Base-by-base conservation (phyloP, 2,329 filamentous ascomycete species). In the Karstenula rhodostoma region DNA sequence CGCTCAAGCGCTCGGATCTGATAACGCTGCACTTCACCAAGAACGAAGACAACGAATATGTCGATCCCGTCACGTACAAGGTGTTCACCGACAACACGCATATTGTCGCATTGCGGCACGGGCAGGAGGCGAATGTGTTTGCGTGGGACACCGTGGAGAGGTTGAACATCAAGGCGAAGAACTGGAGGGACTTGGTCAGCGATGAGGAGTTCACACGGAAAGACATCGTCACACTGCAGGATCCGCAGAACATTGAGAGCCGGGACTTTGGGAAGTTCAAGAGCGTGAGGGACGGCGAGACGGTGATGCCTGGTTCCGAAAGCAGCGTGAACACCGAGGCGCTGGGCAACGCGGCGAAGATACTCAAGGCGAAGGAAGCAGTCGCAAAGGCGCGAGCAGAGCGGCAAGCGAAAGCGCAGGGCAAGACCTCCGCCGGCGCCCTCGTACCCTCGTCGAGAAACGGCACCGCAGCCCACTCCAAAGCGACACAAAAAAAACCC, bases 41-140 rank as follows among this genome's bases (percentile, higher is more conserved):
- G 77, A 99, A 98, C 77, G 91, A 94, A 56, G 90, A 94, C 62
- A 91, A 88, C 56, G 95, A 98, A 70, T 91, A 95, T 72, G 92
- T 98, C 64, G 95, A 99, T 72, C 96, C 95, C 0, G 94, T 99
- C 49, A 97, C 94, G 0, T 98, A 92, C 84, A 99, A 99, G 78
- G 91, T 96, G 44, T 93, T 99, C 73, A 99, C 95, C 49, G 93
- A 99, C 77, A 98, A 98, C 78, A 98, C 95, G 4, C 95, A 98
- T 78, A 92, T 99, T 60, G 92, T 98, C 48, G 94, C 94, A 17
- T 84, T 99, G 64, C 86, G 88, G 22, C 49, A 52, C 17, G 49
- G 33, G 33, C 49, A 59, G 90, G 85, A 57, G 94, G 94, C 59
- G 94, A 99, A 99, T 79, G 95, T 97, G 4, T 99, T 98, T 76